phyloP scores from a whole-genome alignment of 345 rosid species.

The Alliaria petiolata region DNA sequence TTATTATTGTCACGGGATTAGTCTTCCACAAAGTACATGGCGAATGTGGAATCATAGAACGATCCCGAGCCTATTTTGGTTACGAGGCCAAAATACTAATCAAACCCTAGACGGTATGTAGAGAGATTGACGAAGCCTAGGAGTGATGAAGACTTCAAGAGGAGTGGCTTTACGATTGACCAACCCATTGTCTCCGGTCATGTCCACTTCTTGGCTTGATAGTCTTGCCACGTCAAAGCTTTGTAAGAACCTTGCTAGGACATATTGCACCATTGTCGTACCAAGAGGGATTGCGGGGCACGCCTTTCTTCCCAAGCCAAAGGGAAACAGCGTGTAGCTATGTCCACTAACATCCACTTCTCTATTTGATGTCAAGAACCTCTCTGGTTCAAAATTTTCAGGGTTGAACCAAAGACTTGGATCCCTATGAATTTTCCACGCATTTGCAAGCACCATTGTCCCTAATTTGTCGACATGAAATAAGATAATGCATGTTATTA shows the following conservation, averaged over 20 bases:
- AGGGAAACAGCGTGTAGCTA: slow-evolving; percentile 35
- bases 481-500: no score
- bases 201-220: slow-evolving; percentile 28
- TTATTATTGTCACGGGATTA: no score
- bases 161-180: slow-evolving; percentile 43
- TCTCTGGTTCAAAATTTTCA: slow-evolving; percentile 30
- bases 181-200: slow-evolving; percentile 31
- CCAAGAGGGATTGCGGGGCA: slow-evolving; percentile 38
- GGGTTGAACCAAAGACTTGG: slow-evolving; percentile 11
- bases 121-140: slow-evolving; percentile 25
- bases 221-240: slow-evolving; percentile 32
- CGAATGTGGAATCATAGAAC: no score
- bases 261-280: slow-evolving; percentile 31
- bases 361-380: slow-evolving; percentile 32
- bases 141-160: slow-evolving; percentile 34
- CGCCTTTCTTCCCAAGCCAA: slow-evolving; percentile 35
- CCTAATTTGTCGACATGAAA: background rate
- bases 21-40: no score
- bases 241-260: slow-evolving; percentile 40
- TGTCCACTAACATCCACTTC: slow-evolving; percentile 32
- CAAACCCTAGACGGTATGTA: background rate
- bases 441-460: background rate
- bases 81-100: no score
- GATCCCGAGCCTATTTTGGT: no score
- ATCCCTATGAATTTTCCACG: slow-evolving; percentile 3